A percentile compares a stretch with the other conserved stretches of the same genome.
These are phyloP conservation scores for Piloderma croceum DNA, from an alignment of 768 basidiomycete genomes.

Conservation along the genomic window DNA sequence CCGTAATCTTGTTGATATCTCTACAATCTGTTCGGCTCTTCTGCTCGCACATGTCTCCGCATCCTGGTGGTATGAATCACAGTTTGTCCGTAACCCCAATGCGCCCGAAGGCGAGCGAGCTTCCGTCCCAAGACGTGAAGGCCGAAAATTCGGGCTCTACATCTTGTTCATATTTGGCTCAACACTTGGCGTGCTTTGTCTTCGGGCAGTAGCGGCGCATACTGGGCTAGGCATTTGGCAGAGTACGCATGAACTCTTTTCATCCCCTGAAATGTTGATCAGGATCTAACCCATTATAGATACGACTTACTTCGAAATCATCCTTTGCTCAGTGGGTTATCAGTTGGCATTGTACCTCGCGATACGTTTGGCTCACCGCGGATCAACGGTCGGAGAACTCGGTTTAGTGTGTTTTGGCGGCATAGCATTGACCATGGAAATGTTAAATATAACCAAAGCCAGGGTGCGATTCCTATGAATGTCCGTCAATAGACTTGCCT, in stretches of 20 bases:
- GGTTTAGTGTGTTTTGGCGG: constrained; percentile 86
- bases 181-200: constrained; percentile 42
- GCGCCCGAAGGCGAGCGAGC: constrained; percentile 61
- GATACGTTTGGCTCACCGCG: constrained; percentile 85
- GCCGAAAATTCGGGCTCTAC: constrained; percentile 55
- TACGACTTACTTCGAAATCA: constrained; percentile 70
- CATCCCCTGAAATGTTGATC: not conserved
- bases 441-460: constrained; percentile 77
- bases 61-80: constrained; percentile 69
- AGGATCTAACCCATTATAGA: constrained; percentile 39
- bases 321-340: constrained; percentile 72
- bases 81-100: constrained; percentile 34
- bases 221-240: constrained; percentile 58
- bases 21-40: constrained; percentile 75
- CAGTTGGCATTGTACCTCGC: constrained; percentile 89
- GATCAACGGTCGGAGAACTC: constrained; percentile 93
- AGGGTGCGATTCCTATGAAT: constrained; percentile 45
- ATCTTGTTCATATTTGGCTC: constrained; percentile 55
- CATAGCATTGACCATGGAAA: constrained; percentile 80
- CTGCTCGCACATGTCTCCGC: constrained; percentile 74
- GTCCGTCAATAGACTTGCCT: not conserved
- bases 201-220: constrained; percentile 41
- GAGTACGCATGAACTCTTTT: constrained; percentile 40
- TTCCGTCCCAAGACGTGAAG: constrained; percentile 74
- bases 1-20: constrained; percentile 70